These are phyloP conservation scores for Ogataea siamensis DNA, from an alignment of 805 yeast genomes.

Conservation along the genomic window DNA sequence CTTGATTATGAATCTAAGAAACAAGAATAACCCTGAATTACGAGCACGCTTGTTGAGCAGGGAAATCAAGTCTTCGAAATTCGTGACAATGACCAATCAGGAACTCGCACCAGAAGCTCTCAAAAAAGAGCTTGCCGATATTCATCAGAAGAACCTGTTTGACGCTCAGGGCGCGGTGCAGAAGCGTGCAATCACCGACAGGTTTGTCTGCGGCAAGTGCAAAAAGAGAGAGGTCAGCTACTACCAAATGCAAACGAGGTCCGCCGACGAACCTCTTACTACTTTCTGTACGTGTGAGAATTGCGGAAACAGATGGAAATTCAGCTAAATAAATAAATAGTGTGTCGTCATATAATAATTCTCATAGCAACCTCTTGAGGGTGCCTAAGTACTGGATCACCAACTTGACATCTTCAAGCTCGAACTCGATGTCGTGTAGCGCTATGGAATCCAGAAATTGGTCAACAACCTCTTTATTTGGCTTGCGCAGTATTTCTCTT, in stretches of 20 bases:
- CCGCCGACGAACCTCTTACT: conserved; percentile 98
- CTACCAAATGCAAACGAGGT: conserved; percentile 96
- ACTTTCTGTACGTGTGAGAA: conserved; percentile 97
- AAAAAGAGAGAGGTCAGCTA: conserved; percentile 95
- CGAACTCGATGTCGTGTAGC: conserved; percentile 13
- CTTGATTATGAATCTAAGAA: conserved; percentile 80
- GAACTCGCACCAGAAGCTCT: conserved; percentile 94
- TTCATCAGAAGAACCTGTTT: conserved; percentile 84
- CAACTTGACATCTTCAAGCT: conserved; percentile 14
- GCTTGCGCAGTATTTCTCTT: conserved; percentile 13
- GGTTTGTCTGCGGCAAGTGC: conserved; percentile 97
- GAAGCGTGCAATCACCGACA: conserved; percentile 91
- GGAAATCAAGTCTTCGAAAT: conserved; percentile 60
- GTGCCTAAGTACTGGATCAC: conserved; percentile 17
- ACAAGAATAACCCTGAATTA: conserved; percentile 84
- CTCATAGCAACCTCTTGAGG: conserved; percentile 8
- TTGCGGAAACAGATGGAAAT: conserved; percentile 98
- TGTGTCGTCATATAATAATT: conserved; percentile 1
- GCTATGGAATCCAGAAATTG: conserved; percentile 15
- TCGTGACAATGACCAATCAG: conserved; percentile 83
- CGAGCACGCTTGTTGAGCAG: conserved; percentile 66
- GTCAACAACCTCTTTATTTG: conserved; percentile 15
- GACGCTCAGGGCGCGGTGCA: conserved; percentile 98
- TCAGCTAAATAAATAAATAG: conserved; percentile 48
- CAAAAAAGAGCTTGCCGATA: conserved; percentile 78